phyloP scores from a whole-genome alignment of 2,329 filamentous ascomycete genomes.

The Coniosporium tulheliwenetii region DNA sequence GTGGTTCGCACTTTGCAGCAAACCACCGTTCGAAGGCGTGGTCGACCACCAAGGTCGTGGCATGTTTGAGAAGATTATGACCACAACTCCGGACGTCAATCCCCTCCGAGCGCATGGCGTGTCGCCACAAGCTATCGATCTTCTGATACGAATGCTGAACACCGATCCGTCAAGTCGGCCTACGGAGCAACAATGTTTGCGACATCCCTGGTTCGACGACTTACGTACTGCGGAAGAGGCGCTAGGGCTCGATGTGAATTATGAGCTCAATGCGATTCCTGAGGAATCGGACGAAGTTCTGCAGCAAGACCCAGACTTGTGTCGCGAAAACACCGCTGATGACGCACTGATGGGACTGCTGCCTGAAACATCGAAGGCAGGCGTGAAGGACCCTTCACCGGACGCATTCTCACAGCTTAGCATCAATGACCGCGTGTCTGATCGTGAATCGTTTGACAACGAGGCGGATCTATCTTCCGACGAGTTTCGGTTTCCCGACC shows the following conservation, averaged over 20 bases:
- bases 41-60: slow-evolving; percentile 62
- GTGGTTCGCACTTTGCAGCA: slow-evolving; percentile 68
- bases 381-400: no score
- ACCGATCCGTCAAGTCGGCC: slow-evolving; percentile 65
- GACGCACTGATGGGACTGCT: no score
- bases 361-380: no score
- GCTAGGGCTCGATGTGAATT: slow-evolving; percentile 8
- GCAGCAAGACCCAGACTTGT: slow-evolving; percentile 32
- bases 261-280: slow-evolving; percentile 22
- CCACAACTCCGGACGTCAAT: slow-evolving; percentile 47
- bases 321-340: no score
- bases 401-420: slow-evolving; percentile 40
- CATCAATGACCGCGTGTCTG: slow-evolving; percentile 30
- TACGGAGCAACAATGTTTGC: slow-evolving; percentile 52
- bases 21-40: slow-evolving; percentile 67
- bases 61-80: slow-evolving; percentile 79
- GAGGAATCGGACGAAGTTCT: slow-evolving; percentile 47
- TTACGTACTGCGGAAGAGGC: slow-evolving; percentile 19
- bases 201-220: slow-evolving; percentile 58
- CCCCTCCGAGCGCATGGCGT: slow-evolving; percentile 45
- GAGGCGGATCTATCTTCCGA: slow-evolving; percentile 17
- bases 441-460: slow-evolving; percentile 7
- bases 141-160: slow-evolving; percentile 65
- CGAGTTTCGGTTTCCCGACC: slow-evolving; percentile 21
- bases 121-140: slow-evolving; percentile 54